Percentiles rank a stretch among this genome's conserved stretches.
Evolutionary conservation across 768 basidiomycete species (phyloP).

Genomic region (Suillus fuscotomentosus): DNA sequence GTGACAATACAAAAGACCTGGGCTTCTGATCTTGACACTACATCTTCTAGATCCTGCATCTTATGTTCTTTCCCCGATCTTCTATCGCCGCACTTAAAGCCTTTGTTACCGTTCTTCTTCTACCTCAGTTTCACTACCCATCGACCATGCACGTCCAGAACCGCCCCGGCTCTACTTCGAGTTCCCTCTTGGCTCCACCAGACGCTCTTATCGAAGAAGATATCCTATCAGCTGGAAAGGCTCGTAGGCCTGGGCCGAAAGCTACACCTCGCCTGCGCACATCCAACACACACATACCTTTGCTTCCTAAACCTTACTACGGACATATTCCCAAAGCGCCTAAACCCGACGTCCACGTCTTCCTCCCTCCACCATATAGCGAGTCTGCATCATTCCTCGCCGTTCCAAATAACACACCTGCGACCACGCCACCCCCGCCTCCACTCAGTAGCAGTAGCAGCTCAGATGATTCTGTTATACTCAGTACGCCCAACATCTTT

Average conservation of each 20-base stretch:
- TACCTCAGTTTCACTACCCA: constrained; percentile 10
- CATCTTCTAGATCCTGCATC: background rate
- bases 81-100: constrained; percentile 2
- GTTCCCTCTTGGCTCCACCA: constrained; percentile 8
- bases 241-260: constrained; percentile 19
- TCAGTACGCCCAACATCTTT: background rate
- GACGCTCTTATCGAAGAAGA: constrained; percentile 15
- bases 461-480: background rate
- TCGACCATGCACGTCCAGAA: constrained; percentile 5
- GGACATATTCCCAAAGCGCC: constrained; percentile 25
- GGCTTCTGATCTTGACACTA: background rate
- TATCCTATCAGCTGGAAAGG: constrained; percentile 19
- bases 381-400: constrained; percentile 12
- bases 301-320: constrained; percentile 12
- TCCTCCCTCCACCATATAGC: constrained; percentile 23
- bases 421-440: background rate
- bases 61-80: background rate
- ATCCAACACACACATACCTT: constrained; percentile 15
- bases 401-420: constrained; percentile 30
- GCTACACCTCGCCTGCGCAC: background rate
- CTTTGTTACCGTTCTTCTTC: constrained; percentile 3
- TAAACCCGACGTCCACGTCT: constrained; percentile 23
- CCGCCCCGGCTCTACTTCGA: constrained; percentile 1
- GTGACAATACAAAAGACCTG: constrained; percentile 5
- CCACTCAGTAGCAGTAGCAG: background rate